Base-by-base conservation (phyloP, 129 eudicot genomes). In the Scalesia atractyloides region DNA sequence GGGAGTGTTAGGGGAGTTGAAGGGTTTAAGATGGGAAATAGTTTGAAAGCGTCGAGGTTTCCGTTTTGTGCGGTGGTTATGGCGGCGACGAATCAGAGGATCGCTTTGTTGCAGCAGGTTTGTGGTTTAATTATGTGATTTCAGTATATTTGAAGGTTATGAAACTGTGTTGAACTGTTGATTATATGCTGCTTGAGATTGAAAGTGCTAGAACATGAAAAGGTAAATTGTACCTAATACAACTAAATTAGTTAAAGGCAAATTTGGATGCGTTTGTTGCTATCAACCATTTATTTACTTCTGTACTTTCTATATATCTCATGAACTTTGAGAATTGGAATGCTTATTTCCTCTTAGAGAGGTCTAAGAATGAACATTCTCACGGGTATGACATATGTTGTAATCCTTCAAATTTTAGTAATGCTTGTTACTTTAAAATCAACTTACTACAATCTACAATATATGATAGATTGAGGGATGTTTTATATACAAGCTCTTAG, bases 1-100 rank as follows among this genome's bases (percentile, higher is more conserved):
- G 98, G 90, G 69, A 87, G 90, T 72, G 82, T 87, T 41, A 82
- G 93, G 64, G 81, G 81, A 14, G 87, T 83, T 64, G 98, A 93
- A 76, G 98, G 98, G 47, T 93, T 89, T 63, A 89, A 93, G 90
- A 93, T 92, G 98, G 87, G 96, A 64, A 89, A 87, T 43, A 89
- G 95, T 48, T 84, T 92, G 83, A 92, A 89, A 82, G 96, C 96
- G 2, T 87, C 96, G 0, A 87, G 87, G 84, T 92, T 81, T 68
- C 98, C 95, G 0, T 89, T 87, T 67, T 92, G 98, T 70, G 98
- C 95, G 13, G 95, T 92, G 37, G 92, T 87, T 54, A 87, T 89
- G 95, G 87, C 98, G 30, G 96, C 97, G 2, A 86, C 98, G 0
- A 84, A 87, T 73, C 95, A 93, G 82, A 83, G 91, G 77, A 90